A percentile compares a stretch with the other conserved stretches of the same genome.
These are phyloP conservation scores for Coniochaeta sp. DNA, from an alignment of 2,329 filamentous ascomycete species.

Conservation along the genomic window DNA sequence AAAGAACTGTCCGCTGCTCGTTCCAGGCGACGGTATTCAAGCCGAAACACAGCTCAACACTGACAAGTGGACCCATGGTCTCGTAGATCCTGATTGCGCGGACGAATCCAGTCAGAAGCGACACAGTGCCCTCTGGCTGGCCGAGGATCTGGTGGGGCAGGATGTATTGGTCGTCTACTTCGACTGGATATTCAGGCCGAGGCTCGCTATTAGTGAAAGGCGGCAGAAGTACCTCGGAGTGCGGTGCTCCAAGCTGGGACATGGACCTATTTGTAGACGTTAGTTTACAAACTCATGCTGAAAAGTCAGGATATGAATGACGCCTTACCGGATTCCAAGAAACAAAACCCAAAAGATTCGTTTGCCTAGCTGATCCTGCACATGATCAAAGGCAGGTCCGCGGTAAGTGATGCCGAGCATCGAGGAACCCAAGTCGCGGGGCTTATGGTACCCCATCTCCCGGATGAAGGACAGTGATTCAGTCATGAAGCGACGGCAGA, in stretches of 20 bases:
- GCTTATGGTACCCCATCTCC: slow-evolving; percentile 57
- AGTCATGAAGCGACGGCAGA: slow-evolving; percentile 64
- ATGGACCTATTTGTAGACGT: slow-evolving; percentile 52
- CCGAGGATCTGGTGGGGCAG: slow-evolving; percentile 61
- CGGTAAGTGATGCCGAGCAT: slow-evolving; percentile 17
- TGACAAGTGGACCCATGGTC: slow-evolving; percentile 71
- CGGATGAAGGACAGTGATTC: slow-evolving; percentile 64
- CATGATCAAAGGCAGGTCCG: slow-evolving; percentile 51
- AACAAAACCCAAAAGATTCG: slow-evolving; percentile 82
- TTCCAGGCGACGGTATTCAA: slow-evolving; percentile 71
- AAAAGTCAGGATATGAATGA: background rate
- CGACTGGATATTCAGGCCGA: slow-evolving; percentile 72
- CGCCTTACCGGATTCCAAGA: slow-evolving; percentile 58
- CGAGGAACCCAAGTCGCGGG: slow-evolving; percentile 28
- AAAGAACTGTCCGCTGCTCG: slow-evolving; percentile 66
- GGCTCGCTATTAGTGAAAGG: slow-evolving; percentile 68
- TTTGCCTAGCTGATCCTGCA: slow-evolving; percentile 67
- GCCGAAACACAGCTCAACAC: slow-evolving; percentile 77
- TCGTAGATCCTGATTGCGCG: slow-evolving; percentile 70
- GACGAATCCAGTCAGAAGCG: slow-evolving; percentile 74
- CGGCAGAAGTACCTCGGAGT: slow-evolving; percentile 66
- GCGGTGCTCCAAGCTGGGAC: slow-evolving; percentile 66
- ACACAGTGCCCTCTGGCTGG: slow-evolving; percentile 61
- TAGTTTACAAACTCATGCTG: background rate
- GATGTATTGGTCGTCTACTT: slow-evolving; percentile 80